Conservation (phyloP, 345 rosid genomes). For the Eucalyptus globulus region DNA sequence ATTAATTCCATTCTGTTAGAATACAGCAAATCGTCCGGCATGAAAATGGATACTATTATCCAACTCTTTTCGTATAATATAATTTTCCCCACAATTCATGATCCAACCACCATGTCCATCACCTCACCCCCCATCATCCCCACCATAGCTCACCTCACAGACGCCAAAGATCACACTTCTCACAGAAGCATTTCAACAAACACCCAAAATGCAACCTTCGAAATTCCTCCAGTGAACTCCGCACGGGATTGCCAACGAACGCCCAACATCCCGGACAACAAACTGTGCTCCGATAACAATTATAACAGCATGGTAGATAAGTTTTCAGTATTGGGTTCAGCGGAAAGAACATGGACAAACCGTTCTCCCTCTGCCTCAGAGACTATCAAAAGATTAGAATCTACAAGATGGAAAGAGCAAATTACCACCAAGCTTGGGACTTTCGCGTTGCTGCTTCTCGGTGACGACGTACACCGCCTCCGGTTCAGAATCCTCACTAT, state of each 20-base stretch:
- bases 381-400: background rate
- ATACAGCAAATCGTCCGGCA: background rate
- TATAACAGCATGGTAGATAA: background rate
- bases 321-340: background rate
- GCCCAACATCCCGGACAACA: no score
- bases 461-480: no score
- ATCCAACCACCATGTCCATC: background rate
- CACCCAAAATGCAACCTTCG: background rate
- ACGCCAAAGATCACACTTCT: background rate
- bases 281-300: background rate
- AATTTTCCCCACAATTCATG: background rate
- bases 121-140: background rate
- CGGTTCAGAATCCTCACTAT: no score
- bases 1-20: background rate
- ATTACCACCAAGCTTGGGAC: background rate
- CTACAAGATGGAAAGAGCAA: background rate
- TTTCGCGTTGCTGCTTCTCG: background rate
- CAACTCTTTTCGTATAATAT: background rate
- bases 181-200: background rate
- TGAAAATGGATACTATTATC: background rate
- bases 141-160: background rate
- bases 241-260: no score
- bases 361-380: background rate
- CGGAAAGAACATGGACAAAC: background rate
- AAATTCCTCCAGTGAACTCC: background rate